Percentiles rank a stretch among this genome's conserved stretches.
Conservation (phyloP, 768 basidiomycete genomes). For the Boletus reticuloceps region DNA sequence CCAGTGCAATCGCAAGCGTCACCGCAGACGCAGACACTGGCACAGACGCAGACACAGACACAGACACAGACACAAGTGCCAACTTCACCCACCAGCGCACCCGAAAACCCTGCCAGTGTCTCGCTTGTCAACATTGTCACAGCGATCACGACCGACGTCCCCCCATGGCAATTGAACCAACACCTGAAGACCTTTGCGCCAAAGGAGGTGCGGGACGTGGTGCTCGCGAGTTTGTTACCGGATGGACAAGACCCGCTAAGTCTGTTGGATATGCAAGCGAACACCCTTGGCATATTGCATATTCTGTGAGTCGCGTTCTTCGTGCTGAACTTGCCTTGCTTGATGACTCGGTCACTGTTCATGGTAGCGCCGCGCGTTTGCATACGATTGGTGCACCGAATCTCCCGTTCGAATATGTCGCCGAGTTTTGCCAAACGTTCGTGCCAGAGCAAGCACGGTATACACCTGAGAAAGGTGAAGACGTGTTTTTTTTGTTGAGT, state of each 20-base stretch:
- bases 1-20: constrained; percentile 10
- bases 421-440: constrained; percentile 62
- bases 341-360: background rate
- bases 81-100: background rate
- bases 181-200: constrained; percentile 45
- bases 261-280: constrained; percentile 49
- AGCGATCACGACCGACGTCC: constrained; percentile 46
- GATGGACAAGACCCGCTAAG: constrained; percentile 68
- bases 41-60: background rate
- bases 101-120: constrained; percentile 3
- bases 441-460: constrained; percentile 59
- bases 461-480: constrained; percentile 66
- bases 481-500: background rate
- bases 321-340: background rate
- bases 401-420: constrained; percentile 44
- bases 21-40: background rate
- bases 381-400: constrained; percentile 34
- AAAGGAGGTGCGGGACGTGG: constrained; percentile 56
- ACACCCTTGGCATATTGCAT: constrained; percentile 67
- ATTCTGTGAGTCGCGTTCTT: constrained; percentile 56
- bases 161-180: constrained; percentile 38
- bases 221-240: constrained; percentile 51
- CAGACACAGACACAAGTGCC: constrained; percentile 8
- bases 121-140: constrained; percentile 42
- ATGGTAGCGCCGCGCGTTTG: constrained; percentile 58